Evolutionary conservation across 331 rosid genomes (phyloP).

Genomic region (Arachis monticola): DNA sequence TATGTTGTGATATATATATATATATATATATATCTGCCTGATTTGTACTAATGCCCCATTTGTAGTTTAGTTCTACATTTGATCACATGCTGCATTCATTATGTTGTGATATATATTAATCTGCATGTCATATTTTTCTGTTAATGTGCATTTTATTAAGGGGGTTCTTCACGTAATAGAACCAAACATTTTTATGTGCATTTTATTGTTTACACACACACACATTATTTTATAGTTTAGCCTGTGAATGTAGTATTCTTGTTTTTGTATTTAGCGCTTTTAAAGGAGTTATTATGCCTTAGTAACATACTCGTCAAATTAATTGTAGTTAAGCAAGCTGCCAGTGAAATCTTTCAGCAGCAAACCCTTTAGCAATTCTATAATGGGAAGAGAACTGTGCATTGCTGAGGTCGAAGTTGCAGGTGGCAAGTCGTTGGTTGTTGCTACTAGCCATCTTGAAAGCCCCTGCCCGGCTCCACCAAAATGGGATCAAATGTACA

Average conservation of each 20-base stretch:
- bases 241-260: not conserved
- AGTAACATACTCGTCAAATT: conserved; percentile 20
- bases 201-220: not conserved
- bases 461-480: conserved; percentile 94
- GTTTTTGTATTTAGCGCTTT: not conserved
- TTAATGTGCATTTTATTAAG: conserved; percentile 11
- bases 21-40: not conserved
- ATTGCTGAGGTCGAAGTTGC: conserved; percentile 71
- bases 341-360: conserved; percentile 70
- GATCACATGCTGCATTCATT: not conserved
- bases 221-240: not conserved
- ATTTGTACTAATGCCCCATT: not conserved
- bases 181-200: not conserved
- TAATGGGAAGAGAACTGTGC: conserved; percentile 92
- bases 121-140: conserved; percentile 17
- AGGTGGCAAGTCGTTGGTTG: conserved; percentile 53
- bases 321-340: conserved; percentile 77
- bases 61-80: not conserved
- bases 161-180: conserved; percentile 5
- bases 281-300: conserved; percentile 12
- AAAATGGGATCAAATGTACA: conserved; percentile 90
- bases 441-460: conserved; percentile 97
- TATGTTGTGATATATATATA: conserved; percentile 14
- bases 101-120: no score
- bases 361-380: conserved; percentile 65